Base-by-base conservation (phyloP, 2,329 filamentous ascomycete genomes). In the Thielaviopsis ethacetica region DNA sequence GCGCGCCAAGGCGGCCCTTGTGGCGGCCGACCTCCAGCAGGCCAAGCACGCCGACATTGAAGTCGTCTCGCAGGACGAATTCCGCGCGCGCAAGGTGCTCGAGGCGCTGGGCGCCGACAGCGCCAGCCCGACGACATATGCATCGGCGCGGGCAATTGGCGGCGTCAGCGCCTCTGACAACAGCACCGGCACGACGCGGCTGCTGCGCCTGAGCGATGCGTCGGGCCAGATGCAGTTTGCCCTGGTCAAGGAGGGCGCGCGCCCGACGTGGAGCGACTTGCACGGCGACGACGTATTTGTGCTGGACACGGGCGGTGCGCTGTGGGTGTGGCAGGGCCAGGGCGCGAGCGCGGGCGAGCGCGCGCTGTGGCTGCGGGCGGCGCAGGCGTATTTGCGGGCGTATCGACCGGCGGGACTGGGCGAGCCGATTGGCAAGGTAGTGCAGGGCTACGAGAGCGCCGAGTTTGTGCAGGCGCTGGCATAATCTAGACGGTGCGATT, bases 251-350 rank as follows among this genome's bases (percentile, higher is more conserved):
- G 77, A 83, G 51, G 78, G 76, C 0, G 65, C 69, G 27, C 65
- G 64, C 1, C 72, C 82, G 15, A 65, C 69, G 3, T 67, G 65
- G 53, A 66, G 69, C 0, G 80, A 84, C 63, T 69, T 86, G 6
- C 75, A 83, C 62, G 74, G 74, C 49, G 72, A 75, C 53, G 82
- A 85, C 64, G 76, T 86, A 5, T 86, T 85, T 65, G 66, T 86
- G 21, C 72, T 84, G 21, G 76, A 79, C 61, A 80, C 83, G 63
- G 73, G 81, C 6, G 75, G 67, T 56, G 70, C 70, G 7, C 71
- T 86, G 38, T 86, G 82, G 82, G 80, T 86, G 1, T 86, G 83
- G 83, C 76, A 84, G 65, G 83, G 83, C 0, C 68, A 70, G 1
- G 71, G 72, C 1, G 81, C 83, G 9, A 85, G 82, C 66, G 69